Evolutionary conservation across 352 stramenopile genomes (phyloP), one percentile per base, ranked within the genome.

Genomic region (Phytophthora multivora): DNA sequence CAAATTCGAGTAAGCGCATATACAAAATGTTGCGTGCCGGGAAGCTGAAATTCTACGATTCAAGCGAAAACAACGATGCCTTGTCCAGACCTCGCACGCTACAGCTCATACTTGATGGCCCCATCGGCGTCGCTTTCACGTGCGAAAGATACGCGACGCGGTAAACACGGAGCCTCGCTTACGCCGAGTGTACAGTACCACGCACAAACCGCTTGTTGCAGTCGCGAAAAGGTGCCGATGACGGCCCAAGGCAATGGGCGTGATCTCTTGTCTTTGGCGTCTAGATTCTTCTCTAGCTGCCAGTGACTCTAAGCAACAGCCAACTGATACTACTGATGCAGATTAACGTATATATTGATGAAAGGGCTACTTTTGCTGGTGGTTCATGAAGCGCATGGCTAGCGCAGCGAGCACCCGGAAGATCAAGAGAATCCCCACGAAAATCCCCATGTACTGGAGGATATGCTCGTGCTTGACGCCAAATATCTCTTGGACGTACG

Each of bases 91-190:
- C n/a, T n/a, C n/a, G n/a, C n/a, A n/a, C n/a, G n/a, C n/a, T n/a
- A n/a, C n/a, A n/a, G n/a, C n/a, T n/a, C n/a, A n/a, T n/a, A n/a
- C n/a, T n/a, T n/a, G n/a, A n/a, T n/a, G n/a, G n/a, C n/a, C n/a
- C n/a, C n/a, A n/a, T n/a, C n/a, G n/a, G n/a, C n/a, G n/a, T n/a
- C n/a, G n/a, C n/a, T n/a, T n/a, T n/a, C n/a, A n/a, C n/a, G n/a
- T n/a, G 26, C 18, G 42, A 43, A 42, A 54, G 47, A 54, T 41
- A 23, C 49, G 49, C 10, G 13, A 13, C 28, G 15, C 19, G 40
- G 40, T 43, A 59, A 59, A 51, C 28, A 51, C 12, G 12, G 35
- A 10, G 16, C 4, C 12, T 47, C 13, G 51, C 51, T 59, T 51
- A 51, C 51, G 39, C 51, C 18, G 23, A 59, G 10, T 28, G 13